A percentile compares a stretch with the other conserved stretches of the same genome.
phyloP scores from a whole-genome alignment of 352 stramenopile genomes.

The Globisporangium nagaii region DNA sequence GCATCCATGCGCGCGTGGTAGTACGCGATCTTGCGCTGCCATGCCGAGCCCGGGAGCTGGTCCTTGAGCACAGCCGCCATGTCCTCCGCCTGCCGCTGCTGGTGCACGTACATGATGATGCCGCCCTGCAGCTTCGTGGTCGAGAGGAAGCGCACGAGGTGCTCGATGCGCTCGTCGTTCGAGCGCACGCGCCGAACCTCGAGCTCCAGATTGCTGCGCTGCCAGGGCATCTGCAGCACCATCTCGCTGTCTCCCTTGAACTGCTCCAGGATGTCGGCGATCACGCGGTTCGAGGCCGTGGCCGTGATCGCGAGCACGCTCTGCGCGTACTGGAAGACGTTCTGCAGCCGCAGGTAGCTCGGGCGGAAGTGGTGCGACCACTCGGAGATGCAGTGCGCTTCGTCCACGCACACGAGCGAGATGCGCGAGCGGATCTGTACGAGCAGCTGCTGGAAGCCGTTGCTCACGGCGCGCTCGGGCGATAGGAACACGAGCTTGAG shows the following conservation, averaged over 20 bases:
- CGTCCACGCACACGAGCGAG: constrained; percentile 90
- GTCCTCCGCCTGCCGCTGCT: constrained; percentile 71
- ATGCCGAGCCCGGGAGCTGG: constrained; percentile 27
- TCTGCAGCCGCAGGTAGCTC: constrained; percentile 59
- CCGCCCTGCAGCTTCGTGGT: constrained; percentile 27
- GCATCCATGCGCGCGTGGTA: constrained; percentile 94
- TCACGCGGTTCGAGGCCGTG: constrained; percentile 80
- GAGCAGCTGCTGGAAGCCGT: constrained; percentile 73
- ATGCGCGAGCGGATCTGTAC: constrained; percentile 34
- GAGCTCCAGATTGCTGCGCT: constrained; percentile 59
- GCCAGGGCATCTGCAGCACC: constrained; percentile 74
- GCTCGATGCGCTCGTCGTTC: constrained; percentile 52
- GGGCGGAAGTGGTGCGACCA: constrained; percentile 95
- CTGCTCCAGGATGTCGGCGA: constrained; percentile 64
- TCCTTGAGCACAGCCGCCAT: constrained; percentile 59
- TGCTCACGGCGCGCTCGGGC: constrained; percentile 82
- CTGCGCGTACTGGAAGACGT: constrained; percentile 51
- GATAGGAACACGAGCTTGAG: constrained; percentile 89
- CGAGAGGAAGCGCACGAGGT: constrained; percentile 28
- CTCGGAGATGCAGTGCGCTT: constrained; percentile 94
- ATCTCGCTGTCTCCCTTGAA: constrained; percentile 38
- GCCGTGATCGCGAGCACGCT: constrained; percentile 91
- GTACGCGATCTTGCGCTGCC: constrained; percentile 46
- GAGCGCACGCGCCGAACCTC: constrained; percentile 42
- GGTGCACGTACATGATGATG: constrained; percentile 82